Percentiles rank a stretch among this genome's conserved stretches.
These are phyloP conservation scores for Rhodotorula sp. DNA, from an alignment of 1,284 basidiomycete species.

Conservation along the genomic window DNA sequence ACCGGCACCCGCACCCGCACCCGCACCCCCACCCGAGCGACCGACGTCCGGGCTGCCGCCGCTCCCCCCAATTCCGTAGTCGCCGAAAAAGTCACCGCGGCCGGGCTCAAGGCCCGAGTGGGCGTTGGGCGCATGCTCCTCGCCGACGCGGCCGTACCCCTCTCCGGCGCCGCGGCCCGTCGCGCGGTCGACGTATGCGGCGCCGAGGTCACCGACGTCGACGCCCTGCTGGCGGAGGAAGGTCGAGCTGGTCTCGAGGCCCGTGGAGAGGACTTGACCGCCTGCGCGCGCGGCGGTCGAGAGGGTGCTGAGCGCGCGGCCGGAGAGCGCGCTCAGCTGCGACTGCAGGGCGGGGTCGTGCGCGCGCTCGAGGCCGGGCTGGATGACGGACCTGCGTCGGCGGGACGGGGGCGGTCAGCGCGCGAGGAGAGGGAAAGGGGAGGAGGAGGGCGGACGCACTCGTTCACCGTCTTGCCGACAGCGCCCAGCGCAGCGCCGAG, in stretches of 20 bases:
- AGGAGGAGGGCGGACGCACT: conserved; percentile 56
- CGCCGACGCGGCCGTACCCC: conserved; percentile 33
- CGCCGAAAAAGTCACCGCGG: conserved; percentile 43
- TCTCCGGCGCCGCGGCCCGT: conserved; percentile 34
- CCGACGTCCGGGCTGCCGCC: too few species aligned
- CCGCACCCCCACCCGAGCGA: not conserved
- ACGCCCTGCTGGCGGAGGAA: conserved; percentile 76
- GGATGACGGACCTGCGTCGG: conserved; percentile 57
- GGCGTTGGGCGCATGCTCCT: conserved; percentile 15
- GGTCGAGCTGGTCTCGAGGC: conserved; percentile 48
- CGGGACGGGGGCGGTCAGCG: not conserved
- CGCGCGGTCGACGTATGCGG: conserved; percentile 36
- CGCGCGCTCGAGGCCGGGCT: conserved; percentile 74
- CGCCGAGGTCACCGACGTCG: conserved; percentile 66
- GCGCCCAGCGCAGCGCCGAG: conserved; percentile 72
- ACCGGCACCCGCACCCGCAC: not conserved
- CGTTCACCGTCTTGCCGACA: conserved; percentile 70
- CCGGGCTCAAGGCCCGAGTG: conserved; percentile 13
- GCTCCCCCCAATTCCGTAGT: conserved; percentile 13
- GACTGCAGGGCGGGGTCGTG: conserved; percentile 74
- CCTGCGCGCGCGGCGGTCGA: conserved; percentile 58
- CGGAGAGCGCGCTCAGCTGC: conserved; percentile 67
- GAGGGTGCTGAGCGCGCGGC: conserved; percentile 66
- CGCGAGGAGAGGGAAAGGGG: not conserved
- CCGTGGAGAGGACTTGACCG: conserved; percentile 57